Evolutionary conservation across 2,329 filamentous ascomycete species (phyloP), one percentile per base, ranked within the genome.

Genomic region (Lasiodiplodia gonubiensis): DNA sequence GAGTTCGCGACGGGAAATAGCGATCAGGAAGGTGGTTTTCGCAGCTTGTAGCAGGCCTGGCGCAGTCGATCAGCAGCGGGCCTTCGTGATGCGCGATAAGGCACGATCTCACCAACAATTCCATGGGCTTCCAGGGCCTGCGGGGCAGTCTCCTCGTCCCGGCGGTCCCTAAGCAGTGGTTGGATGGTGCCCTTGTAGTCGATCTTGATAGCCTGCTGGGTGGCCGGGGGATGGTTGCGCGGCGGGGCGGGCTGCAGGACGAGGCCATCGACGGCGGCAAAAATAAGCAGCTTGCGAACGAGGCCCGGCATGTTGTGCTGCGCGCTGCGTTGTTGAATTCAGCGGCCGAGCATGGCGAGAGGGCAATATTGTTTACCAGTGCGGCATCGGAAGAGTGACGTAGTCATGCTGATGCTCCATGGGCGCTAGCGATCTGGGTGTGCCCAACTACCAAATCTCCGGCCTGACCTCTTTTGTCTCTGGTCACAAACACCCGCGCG

Each of bases 21-120:
- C 90, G 68, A 99, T 87, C 7, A 99, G 86, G 79, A 94, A 98
- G 70, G 89, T 92, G 33, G 90, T 86, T 46, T 89, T 91, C 25
- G 93, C 92, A 68, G 98, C 87, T 42, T 89, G 92, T 53, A 99
- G 86, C 1, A 99, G 82, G 25, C 95, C 94, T 98, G 60, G 42
- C 11, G 54, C 35, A 21, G n/a, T 21, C 21, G 30, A 33, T 69
- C 51, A 66, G 66, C 66, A 68, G 64, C n/a, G 46, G 18, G 23
- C 18, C 51, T 27, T 10, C 11, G 25, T 2, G 14, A 12, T n/a
- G 25, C 21, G 25, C 23, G 39, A n/a, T 30, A 12, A 18, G 12
- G 54, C 33, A 16, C 30, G 14, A 18, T 23, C 48, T 52, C 82
- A 89, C 88, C 89, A 72, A 90, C 80, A 67, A 90, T 80, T 67